These are phyloP conservation scores for Crithidia bombi DNA, from an alignment of 208 protist genomes.

Conservation along the genomic window DNA sequence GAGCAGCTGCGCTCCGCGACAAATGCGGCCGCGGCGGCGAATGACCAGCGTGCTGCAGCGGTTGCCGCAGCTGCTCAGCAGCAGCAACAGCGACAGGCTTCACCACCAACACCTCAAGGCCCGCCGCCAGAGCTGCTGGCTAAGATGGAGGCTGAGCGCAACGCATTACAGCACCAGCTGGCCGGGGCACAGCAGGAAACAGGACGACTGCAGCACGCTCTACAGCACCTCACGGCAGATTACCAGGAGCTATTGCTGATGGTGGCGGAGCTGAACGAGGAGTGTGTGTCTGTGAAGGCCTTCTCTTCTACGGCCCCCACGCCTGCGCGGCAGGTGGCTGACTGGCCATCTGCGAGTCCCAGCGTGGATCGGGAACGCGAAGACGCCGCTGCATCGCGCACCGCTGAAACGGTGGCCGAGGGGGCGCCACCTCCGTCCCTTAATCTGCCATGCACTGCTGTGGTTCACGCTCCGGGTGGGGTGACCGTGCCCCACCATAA, in stretches of 20 bases:
- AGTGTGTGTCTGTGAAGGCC: conserved; percentile 27
- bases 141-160: conserved; percentile 18
- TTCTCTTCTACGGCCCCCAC: conserved; percentile 19
- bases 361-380: conserved; percentile 10
- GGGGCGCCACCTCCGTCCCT: too few relatives aligned
- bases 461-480: too few relatives aligned
- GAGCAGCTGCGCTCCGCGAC: conserved; percentile 50
- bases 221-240: conserved; percentile 40
- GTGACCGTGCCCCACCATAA: too few relatives aligned
- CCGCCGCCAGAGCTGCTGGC: conserved; percentile 18
- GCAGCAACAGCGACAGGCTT: neutral
- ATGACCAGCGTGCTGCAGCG: conserved; percentile 9
- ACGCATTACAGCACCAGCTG: conserved; percentile 21
- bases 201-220: conserved; percentile 13
- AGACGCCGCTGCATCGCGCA: too few relatives aligned
- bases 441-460: too few relatives aligned
- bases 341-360: conserved; percentile 1
- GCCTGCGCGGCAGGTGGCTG: conserved; percentile 15
- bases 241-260: conserved; percentile 63
- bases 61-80: conserved; percentile 7
- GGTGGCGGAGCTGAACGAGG: conserved; percentile 58
- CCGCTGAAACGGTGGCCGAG: too few relatives aligned
- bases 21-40: conserved; percentile 12
- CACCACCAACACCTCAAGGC: neutral
- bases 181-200: conserved; percentile 10